Conservation (phyloP, 257 asterid species). For the Solanum rostratum region DNA sequence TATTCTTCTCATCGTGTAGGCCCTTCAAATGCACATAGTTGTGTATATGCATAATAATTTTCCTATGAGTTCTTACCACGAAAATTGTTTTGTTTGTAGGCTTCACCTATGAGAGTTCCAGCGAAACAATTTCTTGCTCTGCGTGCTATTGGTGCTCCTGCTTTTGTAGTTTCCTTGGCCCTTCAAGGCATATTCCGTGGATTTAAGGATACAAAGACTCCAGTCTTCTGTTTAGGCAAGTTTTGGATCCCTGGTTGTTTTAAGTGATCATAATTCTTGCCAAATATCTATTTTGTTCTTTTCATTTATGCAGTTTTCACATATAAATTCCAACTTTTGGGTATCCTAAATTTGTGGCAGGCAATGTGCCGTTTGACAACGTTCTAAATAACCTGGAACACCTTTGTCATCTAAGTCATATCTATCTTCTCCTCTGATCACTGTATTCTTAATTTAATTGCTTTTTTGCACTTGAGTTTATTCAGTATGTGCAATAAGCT, state of each 20-base stretch:
- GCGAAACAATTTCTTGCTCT: constrained; percentile 67
- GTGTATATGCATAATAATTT: not conserved
- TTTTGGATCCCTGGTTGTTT: constrained; percentile 2
- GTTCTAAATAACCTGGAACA: not conserved
- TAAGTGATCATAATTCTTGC: not conserved
- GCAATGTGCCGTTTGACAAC: not conserved
- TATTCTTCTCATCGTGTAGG: not conserved
- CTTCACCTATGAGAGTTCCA: constrained; percentile 67
- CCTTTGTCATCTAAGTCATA: not conserved
- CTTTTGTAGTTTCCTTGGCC: constrained; percentile 90
- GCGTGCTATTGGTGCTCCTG: constrained; percentile 96
- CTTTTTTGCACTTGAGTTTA: not conserved
- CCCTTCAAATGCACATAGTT: not conserved
- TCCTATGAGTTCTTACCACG: not conserved
- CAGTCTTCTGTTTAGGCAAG: constrained; percentile 83
- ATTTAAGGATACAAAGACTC: constrained; percentile 90
- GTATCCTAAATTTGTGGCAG: not conserved
- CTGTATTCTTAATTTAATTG: not conserved
- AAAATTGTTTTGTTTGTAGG: constrained; percentile 28
- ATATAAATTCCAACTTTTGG: not conserved
- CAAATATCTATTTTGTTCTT: not conserved
- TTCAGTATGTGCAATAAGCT: not conserved
- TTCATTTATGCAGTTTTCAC: not conserved
- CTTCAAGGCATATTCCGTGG: constrained; percentile 98
- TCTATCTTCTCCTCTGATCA: not conserved